A percentile compares a stretch with the other conserved stretches of the same genome.
Evolutionary conservation across 2,329 filamentous ascomycete species (phyloP).

Genomic region (Botryotinia globosa): DNA sequence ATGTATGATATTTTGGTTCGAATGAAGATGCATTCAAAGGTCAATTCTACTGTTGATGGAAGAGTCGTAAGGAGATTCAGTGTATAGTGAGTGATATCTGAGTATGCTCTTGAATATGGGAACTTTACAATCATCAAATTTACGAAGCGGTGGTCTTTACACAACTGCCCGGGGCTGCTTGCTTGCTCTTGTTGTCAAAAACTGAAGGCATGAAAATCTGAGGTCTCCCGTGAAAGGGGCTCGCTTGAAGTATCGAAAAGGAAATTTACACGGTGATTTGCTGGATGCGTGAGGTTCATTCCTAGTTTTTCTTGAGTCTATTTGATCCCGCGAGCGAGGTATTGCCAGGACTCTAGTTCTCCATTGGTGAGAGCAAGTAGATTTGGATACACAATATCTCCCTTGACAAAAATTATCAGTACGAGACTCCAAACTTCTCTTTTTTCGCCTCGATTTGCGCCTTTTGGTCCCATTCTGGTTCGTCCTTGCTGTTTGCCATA

Average conservation of each 20-base stretch:
- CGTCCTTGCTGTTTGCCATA: neutral
- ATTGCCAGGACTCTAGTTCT: neutral
- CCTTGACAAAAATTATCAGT: conserved; percentile 10
- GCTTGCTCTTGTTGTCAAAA: neutral
- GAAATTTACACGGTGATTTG: neutral
- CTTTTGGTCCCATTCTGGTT: neutral
- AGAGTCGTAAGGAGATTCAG: neutral
- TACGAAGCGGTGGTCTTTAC: neutral
- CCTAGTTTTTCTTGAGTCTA: neutral
- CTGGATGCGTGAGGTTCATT: neutral
- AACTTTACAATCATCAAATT: neutral
- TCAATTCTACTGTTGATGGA: neutral
- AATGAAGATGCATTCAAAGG: neutral
- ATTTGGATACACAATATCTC: neutral
- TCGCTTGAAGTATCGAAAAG: neutral
- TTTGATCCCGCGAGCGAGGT: neutral
- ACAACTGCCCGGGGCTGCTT: neutral
- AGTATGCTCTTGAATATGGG: neutral
- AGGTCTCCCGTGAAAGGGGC: neutral
- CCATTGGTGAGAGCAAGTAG: neutral
- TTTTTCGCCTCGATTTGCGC: conserved; percentile 11
- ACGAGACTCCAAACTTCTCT: conserved; percentile 5
- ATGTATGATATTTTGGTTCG: neutral
- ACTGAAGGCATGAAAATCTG: neutral
- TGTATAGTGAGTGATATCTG: neutral